A percentile compares a stretch with the other conserved stretches of the same genome.
Evolutionary conservation across 2,329 filamentous ascomycete species (phyloP).

Genomic region (Aureobasidium sp.): DNA sequence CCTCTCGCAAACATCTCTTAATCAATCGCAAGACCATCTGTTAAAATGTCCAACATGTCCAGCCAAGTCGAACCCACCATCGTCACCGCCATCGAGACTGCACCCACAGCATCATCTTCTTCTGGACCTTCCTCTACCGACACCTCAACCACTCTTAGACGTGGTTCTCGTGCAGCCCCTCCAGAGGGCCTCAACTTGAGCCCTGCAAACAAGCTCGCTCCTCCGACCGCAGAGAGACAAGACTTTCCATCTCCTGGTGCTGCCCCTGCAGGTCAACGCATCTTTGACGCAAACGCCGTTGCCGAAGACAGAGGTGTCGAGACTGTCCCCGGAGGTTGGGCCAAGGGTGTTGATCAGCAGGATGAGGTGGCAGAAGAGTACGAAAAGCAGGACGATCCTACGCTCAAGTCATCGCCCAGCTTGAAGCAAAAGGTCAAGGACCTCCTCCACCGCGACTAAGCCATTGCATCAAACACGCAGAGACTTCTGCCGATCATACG

Average conservation of each 20-base stretch:
- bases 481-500: neutral
- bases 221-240: neutral
- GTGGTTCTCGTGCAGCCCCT: constrained; percentile 6
- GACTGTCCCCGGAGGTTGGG: constrained; percentile 16
- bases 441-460: constrained; percentile 15
- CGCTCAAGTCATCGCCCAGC: neutral
- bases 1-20: neutral
- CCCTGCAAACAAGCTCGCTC: neutral
- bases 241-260: constrained; percentile 20
- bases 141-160: neutral
- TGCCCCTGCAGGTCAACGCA: constrained; percentile 20
- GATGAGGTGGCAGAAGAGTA: constrained; percentile 11
- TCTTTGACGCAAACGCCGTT: constrained; percentile 21
- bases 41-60: constrained; percentile 17
- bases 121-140: neutral
- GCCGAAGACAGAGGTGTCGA: constrained; percentile 20
- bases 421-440: constrained; percentile 20
- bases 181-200: constrained; percentile 1
- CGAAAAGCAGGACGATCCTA: constrained; percentile 13
- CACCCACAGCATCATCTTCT: constrained; percentile 5
- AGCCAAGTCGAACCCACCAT: constrained; percentile 16
- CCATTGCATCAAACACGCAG: neutral
- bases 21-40: neutral
- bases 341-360: neutral
- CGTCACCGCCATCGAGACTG: neutral